Evolutionary conservation across 2,329 filamentous ascomycete genomes (phyloP).

Genomic region (Hypoxylon sp.): DNA sequence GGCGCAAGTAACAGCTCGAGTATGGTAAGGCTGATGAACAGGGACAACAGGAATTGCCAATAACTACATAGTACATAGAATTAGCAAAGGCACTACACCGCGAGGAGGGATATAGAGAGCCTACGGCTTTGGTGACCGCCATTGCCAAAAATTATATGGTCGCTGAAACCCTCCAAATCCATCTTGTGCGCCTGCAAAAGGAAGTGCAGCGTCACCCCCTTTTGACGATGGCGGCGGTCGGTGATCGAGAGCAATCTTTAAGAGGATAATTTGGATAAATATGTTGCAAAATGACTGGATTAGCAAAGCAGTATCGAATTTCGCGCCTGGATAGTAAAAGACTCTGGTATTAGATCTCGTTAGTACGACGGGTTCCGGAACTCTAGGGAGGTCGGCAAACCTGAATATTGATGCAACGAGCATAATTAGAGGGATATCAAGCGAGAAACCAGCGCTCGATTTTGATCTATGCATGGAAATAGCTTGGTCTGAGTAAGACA

Average conservation of each 20-base stretch:
- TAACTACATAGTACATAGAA: conserved; percentile 65
- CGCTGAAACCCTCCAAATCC: conserved; percentile 63
- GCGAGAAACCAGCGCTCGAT: conserved; percentile 77
- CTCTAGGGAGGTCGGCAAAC: conserved; percentile 56
- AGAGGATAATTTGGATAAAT: conserved; percentile 71
- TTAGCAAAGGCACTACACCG: conserved; percentile 44
- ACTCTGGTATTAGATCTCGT: conserved; percentile 61
- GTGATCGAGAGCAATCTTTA: conserved; percentile 79
- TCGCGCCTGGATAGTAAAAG: conserved; percentile 78
- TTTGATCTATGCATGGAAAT: conserved; percentile 74
- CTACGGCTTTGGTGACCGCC: conserved; percentile 78
- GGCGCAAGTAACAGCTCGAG: conserved; percentile 78
- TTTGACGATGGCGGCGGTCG: conserved; percentile 72
- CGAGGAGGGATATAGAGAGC: conserved; percentile 49
- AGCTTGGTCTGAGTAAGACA: conserved; percentile 77
- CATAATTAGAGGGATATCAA: conserved; percentile 81
- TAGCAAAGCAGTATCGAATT: conserved; percentile 74
- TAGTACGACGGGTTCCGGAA: conserved; percentile 12
- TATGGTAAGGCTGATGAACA: conserved; percentile 72
- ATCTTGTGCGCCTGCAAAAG: conserved; percentile 72
- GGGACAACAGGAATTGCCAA: conserved; percentile 82
- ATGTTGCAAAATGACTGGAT: conserved; percentile 78
- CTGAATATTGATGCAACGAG: conserved; percentile 76
- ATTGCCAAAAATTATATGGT: conserved; percentile 88
- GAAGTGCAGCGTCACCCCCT: conserved; percentile 71